Evolutionary conservation across 1,284 basidiomycete genomes (phyloP).

Genomic region (Exsudoporus floridanus): DNA sequence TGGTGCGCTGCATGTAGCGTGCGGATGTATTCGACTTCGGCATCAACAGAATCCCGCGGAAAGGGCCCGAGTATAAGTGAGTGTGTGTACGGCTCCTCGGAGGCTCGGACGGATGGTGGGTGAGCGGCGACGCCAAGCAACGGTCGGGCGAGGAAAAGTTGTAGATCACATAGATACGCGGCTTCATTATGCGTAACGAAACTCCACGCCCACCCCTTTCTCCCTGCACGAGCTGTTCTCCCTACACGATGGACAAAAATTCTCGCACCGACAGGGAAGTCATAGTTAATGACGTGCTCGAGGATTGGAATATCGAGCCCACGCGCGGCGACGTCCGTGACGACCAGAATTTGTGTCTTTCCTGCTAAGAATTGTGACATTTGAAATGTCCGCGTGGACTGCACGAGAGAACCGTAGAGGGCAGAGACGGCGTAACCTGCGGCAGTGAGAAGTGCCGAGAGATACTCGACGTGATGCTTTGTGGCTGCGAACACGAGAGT

Average conservation of each 20-base stretch:
- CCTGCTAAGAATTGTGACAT: slow-evolving; percentile 91
- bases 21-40: slow-evolving; percentile 81
- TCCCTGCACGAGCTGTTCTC: slow-evolving; percentile 92
- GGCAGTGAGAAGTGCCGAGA: slow-evolving; percentile 74
- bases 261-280: slow-evolving; percentile 91
- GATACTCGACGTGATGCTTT: slow-evolving; percentile 99
- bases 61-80: slow-evolving; percentile 82
- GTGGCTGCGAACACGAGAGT: slow-evolving; percentile 96
- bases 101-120: slow-evolving; percentile 34
- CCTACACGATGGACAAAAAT: slow-evolving; percentile 98
- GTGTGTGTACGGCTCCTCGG: slow-evolving; percentile 64
- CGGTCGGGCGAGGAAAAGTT: slow-evolving; percentile 90
- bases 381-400: slow-evolving; percentile 86
- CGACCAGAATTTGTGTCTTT: slow-evolving; percentile 83
- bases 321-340: slow-evolving; percentile 97
- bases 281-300: slow-evolving; percentile 97
- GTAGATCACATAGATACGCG: slow-evolving; percentile 90
- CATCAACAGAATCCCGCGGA: slow-evolving; percentile 77
- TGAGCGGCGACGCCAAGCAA: slow-evolving; percentile 50
- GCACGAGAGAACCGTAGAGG: slow-evolving; percentile 96
- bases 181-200: slow-evolving; percentile 86
- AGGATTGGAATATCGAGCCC: slow-evolving; percentile 95
- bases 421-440: slow-evolving; percentile 95
- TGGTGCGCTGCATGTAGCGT: slow-evolving; percentile 68
- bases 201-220: slow-evolving; percentile 95